A percentile compares a stretch with the other conserved stretches of the same genome.
These are phyloP conservation scores for Dacryopinax primogenitus DNA, from an alignment of 768 basidiomycete genomes.

Conservation along the genomic window DNA sequence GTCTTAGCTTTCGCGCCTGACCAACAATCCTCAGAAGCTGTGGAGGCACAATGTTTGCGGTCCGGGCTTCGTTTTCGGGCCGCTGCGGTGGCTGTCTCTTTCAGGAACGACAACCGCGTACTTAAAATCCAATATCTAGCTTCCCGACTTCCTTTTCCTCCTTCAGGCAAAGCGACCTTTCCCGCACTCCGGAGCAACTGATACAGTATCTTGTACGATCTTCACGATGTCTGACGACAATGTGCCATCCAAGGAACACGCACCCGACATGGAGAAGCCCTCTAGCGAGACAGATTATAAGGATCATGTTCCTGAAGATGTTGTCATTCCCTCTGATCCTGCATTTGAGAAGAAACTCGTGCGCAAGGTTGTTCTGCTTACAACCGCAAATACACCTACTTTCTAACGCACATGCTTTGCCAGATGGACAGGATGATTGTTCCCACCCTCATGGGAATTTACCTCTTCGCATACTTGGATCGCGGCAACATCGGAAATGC, in stretches of 20 bases:
- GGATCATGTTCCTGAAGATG: neutral
- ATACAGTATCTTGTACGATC: neutral
- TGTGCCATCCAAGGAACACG: neutral
- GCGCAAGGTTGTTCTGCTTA: neutral
- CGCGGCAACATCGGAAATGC: slow-evolving; percentile 63
- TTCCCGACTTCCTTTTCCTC: neutral
- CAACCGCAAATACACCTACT: neutral
- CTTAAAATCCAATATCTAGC: neutral
- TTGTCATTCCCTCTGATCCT: neutral
- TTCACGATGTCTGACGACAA: neutral
- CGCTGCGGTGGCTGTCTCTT: neutral
- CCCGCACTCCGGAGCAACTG: too few species aligned
- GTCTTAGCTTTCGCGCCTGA: neutral
- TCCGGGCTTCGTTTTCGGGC: neutral
- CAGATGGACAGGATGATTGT: slow-evolving; percentile 4
- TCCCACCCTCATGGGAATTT: slow-evolving; percentile 14
- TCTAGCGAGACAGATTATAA: neutral
- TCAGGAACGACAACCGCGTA: neutral
- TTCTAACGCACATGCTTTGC: neutral
- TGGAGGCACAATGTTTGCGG: neutral
- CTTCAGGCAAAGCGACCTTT: neutral
- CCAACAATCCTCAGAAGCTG: neutral
- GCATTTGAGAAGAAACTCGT: neutral
- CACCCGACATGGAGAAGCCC: neutral
- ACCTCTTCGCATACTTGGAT: slow-evolving; percentile 40